Evolutionary conservation across 225 moss, liverwort and hornwort genomes (phyloP), one percentile per base, ranked within the genome.

Genomic region (Anthoceros angustus): DNA sequence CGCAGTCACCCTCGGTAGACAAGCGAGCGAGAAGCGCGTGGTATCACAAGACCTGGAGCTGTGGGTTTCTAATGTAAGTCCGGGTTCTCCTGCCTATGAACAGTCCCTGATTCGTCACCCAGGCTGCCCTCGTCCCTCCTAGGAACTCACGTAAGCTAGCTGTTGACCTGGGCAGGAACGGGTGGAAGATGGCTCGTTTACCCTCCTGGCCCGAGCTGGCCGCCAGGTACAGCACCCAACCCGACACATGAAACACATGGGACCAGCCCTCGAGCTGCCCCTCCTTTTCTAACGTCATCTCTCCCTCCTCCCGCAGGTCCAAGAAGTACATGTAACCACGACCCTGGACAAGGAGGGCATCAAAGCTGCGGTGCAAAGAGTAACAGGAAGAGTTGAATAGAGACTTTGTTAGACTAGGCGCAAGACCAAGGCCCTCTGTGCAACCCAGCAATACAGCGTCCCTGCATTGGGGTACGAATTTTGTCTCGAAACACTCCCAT

Each of bases 11-110:
- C 89, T 98, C 40, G 98, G 98, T 65, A 85, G 98, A 63, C 86
- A 87, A 72, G 86, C 82, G 70, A 65, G 86, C 71, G 98, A 89
- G 78, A 86, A 81, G 74, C 92, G 98, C 48, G 98, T 98, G 23
- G 98, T 98, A 49, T 98, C 98, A 41, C 98, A 98, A 76, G 98
- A 92, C 79, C 66, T 99, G 74, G 98, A 99, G 72, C 75, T 99
- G 38, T 99, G 98, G 98, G 80, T 99, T 67, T 87, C 98, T n/a
- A 99, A 99, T 82, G 98, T 92, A 61, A 77, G 55, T 15, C 23
- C n/a, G 5, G 7, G n/a, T 55, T 7, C 23, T 55, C n/a, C 55
- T 7, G 18, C 14, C 46, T 55, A 18, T 0, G 18, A 23, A 18
- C 8, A 55, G 8, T 15, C 0, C 7, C 0, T 20, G n/a, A 18